Evolutionary conservation across 352 stramenopile genomes (phyloP).

Genomic region (Phytophthora meadii): DNA sequence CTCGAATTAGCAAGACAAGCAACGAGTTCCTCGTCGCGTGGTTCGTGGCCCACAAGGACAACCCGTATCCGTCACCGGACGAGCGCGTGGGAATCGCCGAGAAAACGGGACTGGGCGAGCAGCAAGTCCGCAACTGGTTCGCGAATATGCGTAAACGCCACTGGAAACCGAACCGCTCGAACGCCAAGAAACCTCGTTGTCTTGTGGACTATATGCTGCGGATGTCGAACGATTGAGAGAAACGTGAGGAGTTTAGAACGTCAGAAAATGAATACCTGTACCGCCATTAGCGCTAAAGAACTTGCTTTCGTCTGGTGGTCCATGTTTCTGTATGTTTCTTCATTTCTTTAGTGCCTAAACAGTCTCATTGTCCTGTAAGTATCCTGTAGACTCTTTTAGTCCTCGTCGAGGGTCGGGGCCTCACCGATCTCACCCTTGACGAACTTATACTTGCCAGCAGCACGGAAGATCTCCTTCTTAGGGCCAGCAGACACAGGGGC

Average conservation of each 20-base stretch:
- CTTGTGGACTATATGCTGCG: slow-evolving; percentile 81
- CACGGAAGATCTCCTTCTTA: slow-evolving; percentile 49
- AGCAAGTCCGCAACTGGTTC: slow-evolving; percentile 91
- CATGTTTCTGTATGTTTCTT: slow-evolving; percentile 24
- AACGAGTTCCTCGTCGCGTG: slow-evolving; percentile 89
- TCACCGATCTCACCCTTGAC: slow-evolving; percentile 76
- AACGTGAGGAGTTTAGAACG: background rate
- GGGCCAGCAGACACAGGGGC: slow-evolving; percentile 28
- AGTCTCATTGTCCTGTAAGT: background rate
- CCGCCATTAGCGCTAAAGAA: slow-evolving; percentile 1
- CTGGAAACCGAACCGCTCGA: slow-evolving; percentile 81
- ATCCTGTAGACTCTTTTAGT: slow-evolving; percentile 28
- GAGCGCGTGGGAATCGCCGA: slow-evolving; percentile 77
- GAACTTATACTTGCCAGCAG: slow-evolving; percentile 84
- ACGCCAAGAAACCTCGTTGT: slow-evolving; percentile 79
- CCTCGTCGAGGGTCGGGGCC: slow-evolving; percentile 73
- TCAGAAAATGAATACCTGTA: too few species aligned
- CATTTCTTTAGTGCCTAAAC: background rate
- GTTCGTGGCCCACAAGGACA: slow-evolving; percentile 88
- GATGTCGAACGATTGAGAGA: slow-evolving; percentile 54
- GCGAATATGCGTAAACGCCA: slow-evolving; percentile 91
- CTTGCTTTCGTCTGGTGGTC: slow-evolving; percentile 21
- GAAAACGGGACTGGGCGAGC: slow-evolving; percentile 73
- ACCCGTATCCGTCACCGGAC: slow-evolving; percentile 75
- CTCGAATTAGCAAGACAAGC: slow-evolving; percentile 70